phyloP scores from a whole-genome alignment of 139 green algal genomes.

The Chlorella sp. region DNA sequence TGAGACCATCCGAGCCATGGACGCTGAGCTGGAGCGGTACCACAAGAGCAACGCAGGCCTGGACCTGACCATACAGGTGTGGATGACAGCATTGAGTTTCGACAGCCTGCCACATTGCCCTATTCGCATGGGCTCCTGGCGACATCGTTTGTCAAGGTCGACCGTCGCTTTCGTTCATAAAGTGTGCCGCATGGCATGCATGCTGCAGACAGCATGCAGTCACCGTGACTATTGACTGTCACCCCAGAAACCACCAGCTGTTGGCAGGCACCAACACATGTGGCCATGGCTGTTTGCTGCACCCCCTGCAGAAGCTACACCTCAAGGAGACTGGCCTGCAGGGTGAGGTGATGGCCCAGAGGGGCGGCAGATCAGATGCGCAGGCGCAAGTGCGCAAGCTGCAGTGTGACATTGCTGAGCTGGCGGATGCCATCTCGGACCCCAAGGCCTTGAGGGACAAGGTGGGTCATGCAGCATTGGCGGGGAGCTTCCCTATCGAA shows the following conservation, averaged over 20 bases:
- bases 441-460: slow-evolving; percentile 78
- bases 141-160: too few relatives aligned
- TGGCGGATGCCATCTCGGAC: slow-evolving; percentile 53
- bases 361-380: slow-evolving; percentile 25
- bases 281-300: too few relatives aligned
- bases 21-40: slow-evolving; percentile 80
- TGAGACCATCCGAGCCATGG: slow-evolving; percentile 60
- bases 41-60: slow-evolving; percentile 74
- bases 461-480: slow-evolving; percentile 19
- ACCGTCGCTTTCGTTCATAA: too few relatives aligned
- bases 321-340: slow-evolving; percentile 44
- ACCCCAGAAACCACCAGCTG: too few relatives aligned
- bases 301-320: slow-evolving; percentile 61
- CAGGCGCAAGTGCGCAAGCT: slow-evolving; percentile 22
- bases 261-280: too few relatives aligned
- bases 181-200: too few relatives aligned
- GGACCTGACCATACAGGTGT: slow-evolving; percentile 69
- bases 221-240: too few relatives aligned
- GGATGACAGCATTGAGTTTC: too few relatives aligned
- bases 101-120: too few relatives aligned
- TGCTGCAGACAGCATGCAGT: too few relatives aligned
- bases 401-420: slow-evolving; percentile 43
- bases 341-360: slow-evolving; percentile 28
- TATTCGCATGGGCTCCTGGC: too few relatives aligned
- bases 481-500: too few relatives aligned